Evolutionary conservation across 129 eudicot species (phyloP), one percentile per base, ranked within the genome.

Genomic region (Apium graveolens): DNA sequence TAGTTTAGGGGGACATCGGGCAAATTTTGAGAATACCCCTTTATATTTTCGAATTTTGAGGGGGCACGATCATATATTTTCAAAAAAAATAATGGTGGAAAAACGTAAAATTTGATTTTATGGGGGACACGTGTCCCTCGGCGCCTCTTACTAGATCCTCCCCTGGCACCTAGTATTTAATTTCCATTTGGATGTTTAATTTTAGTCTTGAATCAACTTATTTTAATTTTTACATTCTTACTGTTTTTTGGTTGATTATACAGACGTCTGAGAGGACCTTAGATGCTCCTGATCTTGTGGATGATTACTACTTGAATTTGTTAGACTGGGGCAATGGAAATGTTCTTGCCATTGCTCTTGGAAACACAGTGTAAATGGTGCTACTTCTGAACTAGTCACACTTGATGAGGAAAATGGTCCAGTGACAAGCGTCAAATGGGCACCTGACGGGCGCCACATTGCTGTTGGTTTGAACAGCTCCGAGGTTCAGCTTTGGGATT

Each of bases 251-350:
- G 31, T 60, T 49, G 31, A n/a, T n/a, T n/a, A 24, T 66, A 78
- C 87, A 91, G 98, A 91, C 96, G 37, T 94, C 97, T 1, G 98
- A 91, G 84, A 89, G 96, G 73, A 94, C 96, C 5, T 81, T 94
- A 43, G 90, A 90, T 75, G 96, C 91, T 11, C 96, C 91, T 39
- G 97, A 91, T 80, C 81, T 91, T 43, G 70, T 86, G 55, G 97
- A 93, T 57, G 96, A 93, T 76, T 93, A 91, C 86, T 93, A 89
- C 76, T 84, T 91, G 90, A 93, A 93, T 72, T 72, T 93, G 8
- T 74, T 93, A 73, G 97, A 93, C 70, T 93, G 98, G 98, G 96
- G 98, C 55, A 87, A 86, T 85, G 83, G 93, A 88, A 94, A 94
- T 76, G 91, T 94, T 71, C 93, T 94, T 35, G 91, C 98, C 2